Evolutionary conservation across 2,329 filamentous ascomycete genomes (phyloP).

Genomic region (Pseudocercospora vitis): DNA sequence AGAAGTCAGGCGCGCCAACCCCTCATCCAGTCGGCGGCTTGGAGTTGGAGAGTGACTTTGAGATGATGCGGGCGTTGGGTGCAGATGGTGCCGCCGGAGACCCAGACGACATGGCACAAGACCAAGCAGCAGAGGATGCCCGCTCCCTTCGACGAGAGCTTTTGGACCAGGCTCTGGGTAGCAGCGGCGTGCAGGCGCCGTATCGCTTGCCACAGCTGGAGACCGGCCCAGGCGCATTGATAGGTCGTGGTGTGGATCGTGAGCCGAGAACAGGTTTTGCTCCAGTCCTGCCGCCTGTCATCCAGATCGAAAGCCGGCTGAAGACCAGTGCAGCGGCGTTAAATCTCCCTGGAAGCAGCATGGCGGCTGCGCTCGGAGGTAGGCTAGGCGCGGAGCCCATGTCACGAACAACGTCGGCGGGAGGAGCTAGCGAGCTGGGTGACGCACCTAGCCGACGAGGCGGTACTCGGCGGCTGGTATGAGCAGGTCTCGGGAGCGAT

Average conservation of each 20-base stretch:
- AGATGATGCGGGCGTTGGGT: constrained; percentile 45
- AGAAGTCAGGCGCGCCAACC: constrained; percentile 49
- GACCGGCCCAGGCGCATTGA: constrained; percentile 37
- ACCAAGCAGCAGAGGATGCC: constrained; percentile 26
- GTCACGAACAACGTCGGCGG: constrained; percentile 32
- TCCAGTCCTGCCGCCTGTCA: constrained; percentile 27
- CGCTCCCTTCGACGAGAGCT: constrained; percentile 33
- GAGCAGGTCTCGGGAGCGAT: no score
- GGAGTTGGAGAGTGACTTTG: constrained; percentile 52
- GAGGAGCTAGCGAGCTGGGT: constrained; percentile 30
- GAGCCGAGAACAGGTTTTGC: constrained; percentile 38
- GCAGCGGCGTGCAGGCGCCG: constrained; percentile 32
- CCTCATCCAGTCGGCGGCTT: constrained; percentile 44
- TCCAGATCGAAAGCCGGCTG: constrained; percentile 25
- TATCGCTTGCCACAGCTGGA: constrained; percentile 39
- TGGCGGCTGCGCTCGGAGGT: constrained; percentile 31
- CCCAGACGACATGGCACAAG: constrained; percentile 27
- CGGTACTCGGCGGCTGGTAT: constrained; percentile 20
- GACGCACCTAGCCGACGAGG: constrained; percentile 24
- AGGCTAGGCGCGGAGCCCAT: constrained; percentile 33
- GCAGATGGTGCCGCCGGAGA: constrained; percentile 20
- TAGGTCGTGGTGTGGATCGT: constrained; percentile 38
- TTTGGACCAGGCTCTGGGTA: constrained; percentile 39
- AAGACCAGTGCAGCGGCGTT: constrained; percentile 12
- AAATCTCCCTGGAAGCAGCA: constrained; percentile 24